A percentile compares a stretch with the other conserved stretches of the same genome.
Conservation (phyloP, 208 protist species). For the Trypanosoma congolense region DNA sequence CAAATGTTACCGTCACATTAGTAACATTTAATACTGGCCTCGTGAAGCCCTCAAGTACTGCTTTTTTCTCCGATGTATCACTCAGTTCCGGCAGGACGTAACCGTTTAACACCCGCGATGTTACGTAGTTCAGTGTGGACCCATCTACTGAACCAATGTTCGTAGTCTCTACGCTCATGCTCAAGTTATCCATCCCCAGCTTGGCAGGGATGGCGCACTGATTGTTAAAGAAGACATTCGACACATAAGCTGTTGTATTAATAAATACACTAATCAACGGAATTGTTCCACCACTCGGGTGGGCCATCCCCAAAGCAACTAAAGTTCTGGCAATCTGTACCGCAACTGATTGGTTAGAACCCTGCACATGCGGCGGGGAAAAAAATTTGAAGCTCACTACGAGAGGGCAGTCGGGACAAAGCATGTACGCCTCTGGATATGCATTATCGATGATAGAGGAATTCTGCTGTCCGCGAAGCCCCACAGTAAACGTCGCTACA, state of each 20-base stretch:
- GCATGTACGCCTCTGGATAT: conserved; percentile 35
- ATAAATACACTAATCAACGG: conserved; percentile 13
- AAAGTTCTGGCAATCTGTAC: no score
- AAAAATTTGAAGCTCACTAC: conserved; percentile 8
- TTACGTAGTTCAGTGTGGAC: conserved; percentile 14
- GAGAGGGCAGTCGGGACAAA: conserved; percentile 58
- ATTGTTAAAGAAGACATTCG: conserved; percentile 18
- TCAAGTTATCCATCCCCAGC: conserved; percentile 22
- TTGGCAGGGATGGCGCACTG: conserved; percentile 17
- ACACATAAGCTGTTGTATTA: conserved; percentile 29
- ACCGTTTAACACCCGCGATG: conserved; percentile 23
- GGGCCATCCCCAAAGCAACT: conserved; percentile 20
- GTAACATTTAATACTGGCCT: conserved; percentile 27
- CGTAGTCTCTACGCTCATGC: conserved; percentile 27
- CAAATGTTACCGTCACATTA: background rate
- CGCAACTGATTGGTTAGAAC: no score
- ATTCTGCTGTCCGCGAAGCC: conserved; percentile 29
- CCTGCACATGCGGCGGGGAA: conserved; percentile 9
- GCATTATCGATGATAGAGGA: conserved; percentile 44
- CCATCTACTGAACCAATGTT: conserved; percentile 37
- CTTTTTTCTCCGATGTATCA: conserved; percentile 15
- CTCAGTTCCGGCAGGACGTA: conserved; percentile 36
- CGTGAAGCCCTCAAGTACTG: conserved; percentile 25
- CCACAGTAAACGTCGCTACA: conserved; percentile 3
- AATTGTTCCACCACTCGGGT: conserved; percentile 2